Conservation (phyloP, 1,284 basidiomycete species). For the Xerocomus minutiporus region DNA sequence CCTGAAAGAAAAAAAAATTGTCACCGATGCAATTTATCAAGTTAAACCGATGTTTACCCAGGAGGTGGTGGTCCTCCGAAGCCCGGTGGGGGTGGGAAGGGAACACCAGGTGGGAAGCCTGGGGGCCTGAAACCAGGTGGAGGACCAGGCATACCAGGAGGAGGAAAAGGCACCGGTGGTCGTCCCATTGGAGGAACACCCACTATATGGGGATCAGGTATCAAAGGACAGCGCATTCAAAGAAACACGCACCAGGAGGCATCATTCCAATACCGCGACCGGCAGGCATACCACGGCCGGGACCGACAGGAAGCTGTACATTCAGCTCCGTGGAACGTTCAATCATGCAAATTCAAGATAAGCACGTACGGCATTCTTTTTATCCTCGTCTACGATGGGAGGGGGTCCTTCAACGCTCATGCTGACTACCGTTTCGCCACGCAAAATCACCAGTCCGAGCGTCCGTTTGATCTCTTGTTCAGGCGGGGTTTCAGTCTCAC, state of each 20-base stretch:
- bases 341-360: constrained; percentile 8
- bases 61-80: constrained; percentile 77
- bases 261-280: constrained; percentile 97
- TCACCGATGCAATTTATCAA: constrained; percentile 10
- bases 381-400: constrained; percentile 85
- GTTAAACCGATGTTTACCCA: constrained; percentile 53
- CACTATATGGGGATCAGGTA: constrained; percentile 38
- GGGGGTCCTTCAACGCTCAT: constrained; percentile 95
- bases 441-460: constrained; percentile 91
- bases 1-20: constrained; percentile 16
- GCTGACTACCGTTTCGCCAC: constrained; percentile 96
- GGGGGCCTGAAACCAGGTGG: constrained; percentile 83
- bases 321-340: constrained; percentile 15
- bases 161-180: constrained; percentile 80
- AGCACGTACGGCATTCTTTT: constrained; percentile 64
- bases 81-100: constrained; percentile 76
- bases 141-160: constrained; percentile 79
- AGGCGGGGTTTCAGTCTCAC: constrained; percentile 68
- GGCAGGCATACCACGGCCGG: constrained; percentile 92
- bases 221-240: constrained; percentile 12
- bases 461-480: constrained; percentile 96
- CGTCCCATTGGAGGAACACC: constrained; percentile 70
- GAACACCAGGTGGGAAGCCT: constrained; percentile 75
- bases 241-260: constrained; percentile 69
- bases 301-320: constrained; percentile 76